Evolutionary conservation across 1,139 yeast genomes (phyloP).

Genomic region (Arxiozyma telluris): DNA sequence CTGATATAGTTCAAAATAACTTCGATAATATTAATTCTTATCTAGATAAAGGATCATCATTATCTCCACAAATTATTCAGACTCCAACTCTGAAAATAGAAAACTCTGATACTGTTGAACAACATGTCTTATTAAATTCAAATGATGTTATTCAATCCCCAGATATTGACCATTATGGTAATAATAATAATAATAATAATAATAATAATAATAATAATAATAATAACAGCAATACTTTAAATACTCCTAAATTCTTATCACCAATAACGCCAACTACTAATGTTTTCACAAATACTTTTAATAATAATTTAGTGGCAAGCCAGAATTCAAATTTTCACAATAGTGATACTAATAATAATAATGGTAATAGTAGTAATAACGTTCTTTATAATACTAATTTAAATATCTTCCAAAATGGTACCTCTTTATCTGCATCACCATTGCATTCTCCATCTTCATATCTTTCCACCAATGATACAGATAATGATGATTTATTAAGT

Average conservation of each 20-base stretch:
- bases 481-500: slow-evolving; percentile 25
- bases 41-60: neutral
- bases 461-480: slow-evolving; percentile 6
- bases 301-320: slow-evolving; percentile 3
- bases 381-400: neutral
- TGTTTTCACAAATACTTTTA: neutral
- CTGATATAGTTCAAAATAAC: neutral
- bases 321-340: slow-evolving; percentile 3
- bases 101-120: slow-evolving; percentile 4
- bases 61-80: slow-evolving; percentile 3
- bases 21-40: neutral
- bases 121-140: neutral
- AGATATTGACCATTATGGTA: neutral
- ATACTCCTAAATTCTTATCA: neutral
- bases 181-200: neutral
- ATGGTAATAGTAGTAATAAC: neutral
- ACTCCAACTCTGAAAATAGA: slow-evolving; percentile 11
- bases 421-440: neutral
- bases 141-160: slow-evolving; percentile 1
- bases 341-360: neutral
- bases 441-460: slow-evolving; percentile 1
- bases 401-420: neutral
- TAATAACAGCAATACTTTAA: neutral
- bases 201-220: neutral
- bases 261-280: slow-evolving; percentile 1